Base-by-base conservation (phyloP, 225 moss, liverwort and hornwort genomes). In the Pseudisothecium myosuroides region DNA sequence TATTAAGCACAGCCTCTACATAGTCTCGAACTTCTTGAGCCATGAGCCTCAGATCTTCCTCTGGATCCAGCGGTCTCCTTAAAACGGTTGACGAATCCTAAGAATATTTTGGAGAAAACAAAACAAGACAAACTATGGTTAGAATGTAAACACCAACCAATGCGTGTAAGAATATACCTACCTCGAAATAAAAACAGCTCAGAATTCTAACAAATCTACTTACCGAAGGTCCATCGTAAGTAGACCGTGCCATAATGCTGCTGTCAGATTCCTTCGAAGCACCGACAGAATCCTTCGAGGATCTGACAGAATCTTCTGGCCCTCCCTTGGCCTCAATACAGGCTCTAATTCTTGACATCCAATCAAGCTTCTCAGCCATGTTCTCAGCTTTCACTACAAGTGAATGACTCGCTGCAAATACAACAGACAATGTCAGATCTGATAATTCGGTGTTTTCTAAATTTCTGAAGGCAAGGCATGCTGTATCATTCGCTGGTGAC, bases 351-450 rank as follows among this genome's bases (percentile, higher is more conserved):
- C 95, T 94, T 83, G 88, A 87, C 96, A 99, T 96, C 98, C 98
- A 99, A 89, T 99, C 98, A 84, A 97, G 90, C 94, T 99, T 99
- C 88, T 99, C 98, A 83, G 98, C 96, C 88, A 97, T 94, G 65
- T 96, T 97, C 73, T 99, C 97, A 61, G 97, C 97, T 96, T 95
- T 97, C 95, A 99, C 90, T 39, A 95, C 89, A 81, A 99, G 92
- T 76, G 94, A 95, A 93, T 97, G 97, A 83, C 95, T 96, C 81
- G 98, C 98, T 99, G 98, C 90, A 87, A 93, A 89, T 50, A 62
- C 83, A 92, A 85, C 68, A 71, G 71, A 89, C 68, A 90, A 90
- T 81, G 52, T 89, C 60, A 93, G 77, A 45, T 82, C 76, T 66
- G 49, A 90, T 85, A 36, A 88, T 69, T 84, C 18, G 28, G 37